These are phyloP conservation scores for Golubevia pallescens DNA, from an alignment of 1,284 basidiomycete species.

Conservation along the genomic window DNA sequence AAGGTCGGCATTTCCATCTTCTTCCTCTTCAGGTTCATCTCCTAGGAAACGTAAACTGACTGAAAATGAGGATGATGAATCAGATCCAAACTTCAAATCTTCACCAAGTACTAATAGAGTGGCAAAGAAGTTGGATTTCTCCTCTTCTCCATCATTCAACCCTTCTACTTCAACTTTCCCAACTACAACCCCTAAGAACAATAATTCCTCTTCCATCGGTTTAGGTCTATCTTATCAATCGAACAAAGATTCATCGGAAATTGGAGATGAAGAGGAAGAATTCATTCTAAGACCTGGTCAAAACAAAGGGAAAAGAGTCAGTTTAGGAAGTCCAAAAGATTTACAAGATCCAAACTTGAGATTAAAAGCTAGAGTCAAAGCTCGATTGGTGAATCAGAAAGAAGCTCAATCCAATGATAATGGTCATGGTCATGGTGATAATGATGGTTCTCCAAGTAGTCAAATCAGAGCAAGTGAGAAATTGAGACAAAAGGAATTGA, in stretches of 20 bases:
- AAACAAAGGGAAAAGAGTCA: constrained; percentile 18
- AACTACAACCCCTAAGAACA: constrained; percentile 3
- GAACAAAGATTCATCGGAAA: constrained; percentile 16
- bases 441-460: constrained; percentile 8
- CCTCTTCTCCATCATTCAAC: neutral
- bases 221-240: too few relatives aligned
- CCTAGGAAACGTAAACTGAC: neutral
- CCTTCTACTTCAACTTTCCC: neutral
- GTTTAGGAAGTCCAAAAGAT: neutral
- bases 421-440: neutral
- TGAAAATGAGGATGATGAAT: neutral
- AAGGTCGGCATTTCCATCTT: neutral
- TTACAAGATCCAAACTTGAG: neutral
- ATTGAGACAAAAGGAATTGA: constrained; percentile 8
- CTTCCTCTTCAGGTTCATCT: neutral
- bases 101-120: neutral
- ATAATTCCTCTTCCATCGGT: constrained; percentile 15
- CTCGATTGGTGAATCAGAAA: neutral
- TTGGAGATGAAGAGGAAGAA: constrained; percentile 28
- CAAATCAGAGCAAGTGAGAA: constrained; percentile 15
- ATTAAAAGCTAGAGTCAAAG: neutral
- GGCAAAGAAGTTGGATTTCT: neutral
- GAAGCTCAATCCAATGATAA: neutral
- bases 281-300: constrained; percentile 31
- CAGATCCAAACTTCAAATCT: too few relatives aligned